phyloP scores from a whole-genome alignment of 306 rosid species.

The Cucurbita moschata region DNA sequence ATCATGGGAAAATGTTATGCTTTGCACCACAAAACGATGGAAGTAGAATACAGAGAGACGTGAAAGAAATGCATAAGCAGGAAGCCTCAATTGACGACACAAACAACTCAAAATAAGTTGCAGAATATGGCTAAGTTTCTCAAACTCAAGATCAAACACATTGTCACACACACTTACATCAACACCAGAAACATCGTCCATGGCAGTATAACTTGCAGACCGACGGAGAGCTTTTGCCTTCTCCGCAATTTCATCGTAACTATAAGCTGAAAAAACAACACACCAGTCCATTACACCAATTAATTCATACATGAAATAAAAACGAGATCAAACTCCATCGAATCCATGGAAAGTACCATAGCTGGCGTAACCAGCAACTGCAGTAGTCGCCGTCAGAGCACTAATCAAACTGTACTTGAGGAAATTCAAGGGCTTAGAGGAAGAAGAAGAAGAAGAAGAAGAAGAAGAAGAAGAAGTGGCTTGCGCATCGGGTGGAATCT shows the following conservation, averaged over 20 bases:
- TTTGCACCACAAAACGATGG: neutral
- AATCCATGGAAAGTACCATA: constrained; percentile 18
- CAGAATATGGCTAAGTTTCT: neutral
- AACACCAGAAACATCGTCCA: constrained; percentile 39
- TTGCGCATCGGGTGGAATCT: constrained; percentile 4
- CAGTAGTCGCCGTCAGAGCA: constrained; percentile 29
- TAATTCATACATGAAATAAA: neutral
- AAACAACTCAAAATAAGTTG: neutral
- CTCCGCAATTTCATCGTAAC: constrained; percentile 43
- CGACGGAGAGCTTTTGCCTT: constrained; percentile 51
- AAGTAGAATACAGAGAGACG: neutral
- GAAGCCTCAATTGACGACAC: neutral
- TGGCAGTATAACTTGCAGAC: constrained; percentile 12
- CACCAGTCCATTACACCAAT: neutral
- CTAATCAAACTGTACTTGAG: constrained; percentile 26
- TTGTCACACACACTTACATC: constrained; percentile 31
- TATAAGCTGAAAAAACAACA: constrained; percentile 40
- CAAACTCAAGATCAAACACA: constrained; percentile 3
- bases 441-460: neutral
- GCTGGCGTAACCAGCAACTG: constrained; percentile 24
- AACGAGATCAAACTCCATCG: neutral
- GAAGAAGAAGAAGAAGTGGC: constrained; percentile 5
- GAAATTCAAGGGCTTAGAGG: constrained; percentile 18
- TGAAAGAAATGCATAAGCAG: neutral
- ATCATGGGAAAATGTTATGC: constrained; percentile 10